Evolutionary conservation across 768 basidiomycete genomes (phyloP), one percentile per base, ranked within the genome.

Genomic region (Calocybe gangraenosa): DNA sequence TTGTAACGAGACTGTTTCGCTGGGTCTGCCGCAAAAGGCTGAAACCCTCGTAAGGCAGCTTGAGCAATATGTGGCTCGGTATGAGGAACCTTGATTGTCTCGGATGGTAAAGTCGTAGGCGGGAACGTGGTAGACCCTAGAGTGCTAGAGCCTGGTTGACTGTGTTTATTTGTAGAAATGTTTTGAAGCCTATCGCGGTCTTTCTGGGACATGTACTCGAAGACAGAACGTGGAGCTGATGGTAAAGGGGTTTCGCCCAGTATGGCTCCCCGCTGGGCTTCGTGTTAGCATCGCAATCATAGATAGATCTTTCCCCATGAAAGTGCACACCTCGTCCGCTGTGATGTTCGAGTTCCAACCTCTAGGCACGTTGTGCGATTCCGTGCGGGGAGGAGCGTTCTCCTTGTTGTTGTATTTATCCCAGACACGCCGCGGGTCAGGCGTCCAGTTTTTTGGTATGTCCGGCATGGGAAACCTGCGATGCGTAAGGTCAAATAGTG

Each of bases 161-260:
- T 35, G n/a, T 46, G 50, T 36, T 63, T 54, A 40, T 56, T 61
- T 6, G 74, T 56, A 10, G 76, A 61, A 20, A 88, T 75, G 21
- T 73, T 74, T 56, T 83, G 74, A 13, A 99, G 74, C 5, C 94
- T 83, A 48, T 96, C 93, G 45, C 82, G 79, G 56, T 95, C 92
- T 57, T 93, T 94, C 52, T 86, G 79, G 0, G 96, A 95, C 61
- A 98, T 81, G 60, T 83, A 98, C 36, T 98, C 94, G 61, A 95
- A 97, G 13, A 99, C 79, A 0, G 95, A 97, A 9, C 81, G 81
- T 1, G 87, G 79, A 11, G 75, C 77, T 2, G 81, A 65, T 10
- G 82, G 74, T 9, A 89, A 69, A 9, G 81, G 81, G 8, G 78
- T 79, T 65, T 98, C 96, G 43, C 94, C 94, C 0, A 98, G 71